phyloP scores from a whole-genome alignment of 306 rosid species.

The Hylodesmum podocarpum region DNA sequence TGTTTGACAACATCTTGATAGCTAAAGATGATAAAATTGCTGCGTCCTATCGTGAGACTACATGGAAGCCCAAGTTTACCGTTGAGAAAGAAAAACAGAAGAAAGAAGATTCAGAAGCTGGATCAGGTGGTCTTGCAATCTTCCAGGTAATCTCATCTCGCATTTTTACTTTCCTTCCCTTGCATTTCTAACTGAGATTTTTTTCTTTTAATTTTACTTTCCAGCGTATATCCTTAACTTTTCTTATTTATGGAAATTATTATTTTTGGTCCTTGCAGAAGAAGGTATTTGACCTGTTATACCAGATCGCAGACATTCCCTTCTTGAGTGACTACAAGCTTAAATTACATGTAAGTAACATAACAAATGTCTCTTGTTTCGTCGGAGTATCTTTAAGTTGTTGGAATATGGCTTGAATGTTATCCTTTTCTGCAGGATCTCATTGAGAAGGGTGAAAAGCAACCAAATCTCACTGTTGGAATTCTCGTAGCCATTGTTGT shows the following conservation, averaged over 20 bases:
- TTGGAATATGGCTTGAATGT: constrained; percentile 16
- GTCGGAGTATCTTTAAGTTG: not conserved
- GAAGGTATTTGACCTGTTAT: constrained; percentile 78
- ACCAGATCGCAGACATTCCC: constrained; percentile 78
- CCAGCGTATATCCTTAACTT: not conserved
- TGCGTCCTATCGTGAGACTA: constrained; percentile 59
- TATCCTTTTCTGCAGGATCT: constrained; percentile 53
- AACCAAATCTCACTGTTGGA: constrained; percentile 81
- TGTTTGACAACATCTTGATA: constrained; percentile 87
- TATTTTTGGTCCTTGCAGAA: constrained; percentile 53
- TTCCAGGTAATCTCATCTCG: constrained; percentile 51
- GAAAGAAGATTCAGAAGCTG: constrained; percentile 58
- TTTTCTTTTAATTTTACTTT: not conserved
- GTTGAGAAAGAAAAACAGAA: constrained; percentile 79
- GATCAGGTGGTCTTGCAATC: constrained; percentile 61
- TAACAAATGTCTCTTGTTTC: not conserved
- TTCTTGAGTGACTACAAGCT: constrained; percentile 64
- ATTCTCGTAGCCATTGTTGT: constrained; percentile 57
- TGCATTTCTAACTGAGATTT: too few species aligned
- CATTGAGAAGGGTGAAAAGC: constrained; percentile 77
- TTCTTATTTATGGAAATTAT: not conserved
- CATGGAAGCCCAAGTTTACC: constrained; percentile 88
- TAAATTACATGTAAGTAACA: constrained; percentile 55
- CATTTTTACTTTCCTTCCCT: not conserved
- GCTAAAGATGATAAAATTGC: constrained; percentile 74